A percentile compares a stretch with the other conserved stretches of the same genome.
These are phyloP conservation scores for Hygrocybe punicea DNA, from an alignment of 768 basidiomycete genomes.

Conservation along the genomic window DNA sequence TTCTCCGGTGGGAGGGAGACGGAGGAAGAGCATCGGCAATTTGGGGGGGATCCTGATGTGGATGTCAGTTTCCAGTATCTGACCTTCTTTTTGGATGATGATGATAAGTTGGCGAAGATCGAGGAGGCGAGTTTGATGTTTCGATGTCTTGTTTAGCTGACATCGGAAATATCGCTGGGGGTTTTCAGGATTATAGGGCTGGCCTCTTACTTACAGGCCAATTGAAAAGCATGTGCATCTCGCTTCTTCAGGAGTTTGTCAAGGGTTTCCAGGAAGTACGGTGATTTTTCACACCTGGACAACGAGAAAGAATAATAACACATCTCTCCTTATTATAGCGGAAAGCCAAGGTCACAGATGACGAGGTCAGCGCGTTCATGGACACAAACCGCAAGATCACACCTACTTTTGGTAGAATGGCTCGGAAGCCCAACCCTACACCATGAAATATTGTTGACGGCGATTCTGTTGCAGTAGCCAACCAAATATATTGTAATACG, in stretches of 20 bases:
- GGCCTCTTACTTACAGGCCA: slow-evolving; percentile 87
- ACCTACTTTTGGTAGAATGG: slow-evolving; percentile 45
- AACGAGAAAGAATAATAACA: slow-evolving; percentile 6
- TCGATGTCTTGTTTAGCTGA: background rate
- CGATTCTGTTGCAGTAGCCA: too few relatives aligned
- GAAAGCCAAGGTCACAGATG: slow-evolving; percentile 76
- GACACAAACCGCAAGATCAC: slow-evolving; percentile 74
- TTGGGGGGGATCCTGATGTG: slow-evolving; percentile 91
- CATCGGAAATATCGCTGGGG: background rate
- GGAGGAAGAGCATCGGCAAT: slow-evolving; percentile 86
- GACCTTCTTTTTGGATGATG: slow-evolving; percentile 92
- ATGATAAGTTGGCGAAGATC: slow-evolving; percentile 75
- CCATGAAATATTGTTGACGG: background rate
- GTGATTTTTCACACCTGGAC: background rate
- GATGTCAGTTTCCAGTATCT: slow-evolving; percentile 96
- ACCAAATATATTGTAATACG: too few relatives aligned
- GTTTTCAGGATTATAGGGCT: slow-evolving; percentile 78
- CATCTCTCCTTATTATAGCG: slow-evolving; percentile 46
- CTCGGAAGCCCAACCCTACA: slow-evolving; percentile 1
- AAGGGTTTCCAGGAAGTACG: slow-evolving; percentile 75
- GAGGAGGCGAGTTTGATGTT: slow-evolving; percentile 55
- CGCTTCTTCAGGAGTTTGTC: slow-evolving; percentile 76
- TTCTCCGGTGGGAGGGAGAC: slow-evolving; percentile 95
- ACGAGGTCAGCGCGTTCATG: slow-evolving; percentile 74
- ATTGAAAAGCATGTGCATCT: slow-evolving; percentile 86